These are phyloP conservation scores for Penicillium ucsense DNA, from an alignment of 495 filamentous ascomycete genomes.

Conservation along the genomic window DNA sequence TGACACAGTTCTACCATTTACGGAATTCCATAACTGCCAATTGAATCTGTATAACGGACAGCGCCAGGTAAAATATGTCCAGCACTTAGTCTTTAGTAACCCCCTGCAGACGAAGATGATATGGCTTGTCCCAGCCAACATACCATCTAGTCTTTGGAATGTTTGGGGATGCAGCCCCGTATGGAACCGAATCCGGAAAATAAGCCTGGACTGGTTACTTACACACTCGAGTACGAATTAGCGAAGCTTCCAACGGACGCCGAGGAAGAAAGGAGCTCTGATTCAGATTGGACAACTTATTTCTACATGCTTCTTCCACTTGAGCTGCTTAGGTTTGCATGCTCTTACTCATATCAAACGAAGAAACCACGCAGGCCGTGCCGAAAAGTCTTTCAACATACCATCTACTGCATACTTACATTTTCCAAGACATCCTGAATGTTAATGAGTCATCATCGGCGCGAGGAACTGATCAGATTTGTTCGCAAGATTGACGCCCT, in stretches of 20 bases:
- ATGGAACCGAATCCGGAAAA: conserved; percentile 49
- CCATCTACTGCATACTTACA: conserved; percentile 65
- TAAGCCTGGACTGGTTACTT: conserved; percentile 51
- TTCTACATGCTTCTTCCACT: neutral
- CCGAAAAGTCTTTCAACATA: conserved; percentile 54
- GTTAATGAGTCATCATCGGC: conserved; percentile 45
- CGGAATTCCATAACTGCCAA: conserved; percentile 19
- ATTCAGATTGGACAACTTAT: neutral
- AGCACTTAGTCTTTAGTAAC: conserved; percentile 52
- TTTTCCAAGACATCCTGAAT: conserved; percentile 59
- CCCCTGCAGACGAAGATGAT: conserved; percentile 51
- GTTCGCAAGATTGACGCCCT: conserved; percentile 57
- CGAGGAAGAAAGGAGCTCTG: neutral
- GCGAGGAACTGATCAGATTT: conserved; percentile 44
- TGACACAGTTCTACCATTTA: conserved; percentile 41
- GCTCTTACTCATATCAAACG: neutral
- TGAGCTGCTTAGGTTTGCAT: neutral
- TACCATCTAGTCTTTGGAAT: conserved; percentile 60
- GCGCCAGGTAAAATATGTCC: conserved; percentile 53
- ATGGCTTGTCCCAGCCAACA: conserved; percentile 55
- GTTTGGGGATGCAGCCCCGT: conserved; percentile 56
- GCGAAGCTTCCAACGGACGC: conserved; percentile 12
- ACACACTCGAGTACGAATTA: conserved; percentile 22
- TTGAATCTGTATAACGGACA: conserved; percentile 63
- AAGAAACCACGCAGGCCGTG: conserved; percentile 23